Conservation (phyloP, 495 filamentous ascomycete species). For the Hyaloscypha bicolor region DNA sequence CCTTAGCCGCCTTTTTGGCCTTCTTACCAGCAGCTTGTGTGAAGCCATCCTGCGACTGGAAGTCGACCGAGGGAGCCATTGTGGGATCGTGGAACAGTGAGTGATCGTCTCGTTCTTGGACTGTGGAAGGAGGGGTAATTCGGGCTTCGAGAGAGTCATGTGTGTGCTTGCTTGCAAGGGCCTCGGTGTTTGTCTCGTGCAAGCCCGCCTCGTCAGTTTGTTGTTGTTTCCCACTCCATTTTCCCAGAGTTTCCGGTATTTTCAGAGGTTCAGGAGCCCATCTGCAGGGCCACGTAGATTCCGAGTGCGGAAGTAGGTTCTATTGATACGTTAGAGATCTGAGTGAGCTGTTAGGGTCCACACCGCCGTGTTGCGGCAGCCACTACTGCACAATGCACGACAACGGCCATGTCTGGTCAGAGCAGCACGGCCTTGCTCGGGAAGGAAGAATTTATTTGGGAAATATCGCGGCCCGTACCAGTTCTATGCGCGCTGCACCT, state of each 20-base stretch:
- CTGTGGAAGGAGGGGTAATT: slow-evolving; percentile 26
- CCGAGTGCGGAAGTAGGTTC: slow-evolving; percentile 27
- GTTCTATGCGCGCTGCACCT: slow-evolving; percentile 28
- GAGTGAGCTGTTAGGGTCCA: slow-evolving; percentile 33
- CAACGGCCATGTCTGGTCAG: slow-evolving; percentile 25
- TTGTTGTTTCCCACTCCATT: neutral
- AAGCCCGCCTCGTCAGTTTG: slow-evolving; percentile 21
- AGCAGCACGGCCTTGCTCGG: slow-evolving; percentile 4
- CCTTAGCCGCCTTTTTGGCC: slow-evolving; percentile 37
- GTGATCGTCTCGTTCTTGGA: slow-evolving; percentile 28
- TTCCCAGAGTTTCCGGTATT: slow-evolving; percentile 14
- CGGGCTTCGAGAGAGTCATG: slow-evolving; percentile 27
- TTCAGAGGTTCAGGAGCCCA: slow-evolving; percentile 23
- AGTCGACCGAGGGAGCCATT: slow-evolving; percentile 42
- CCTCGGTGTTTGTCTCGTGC: slow-evolving; percentile 28
- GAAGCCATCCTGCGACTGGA: slow-evolving; percentile 49
- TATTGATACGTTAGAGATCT: slow-evolving; percentile 33
- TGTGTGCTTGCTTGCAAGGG: slow-evolving; percentile 31
- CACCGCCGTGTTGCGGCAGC: slow-evolving; percentile 35
- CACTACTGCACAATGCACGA: slow-evolving; percentile 32
- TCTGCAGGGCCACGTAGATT: slow-evolving; percentile 32
- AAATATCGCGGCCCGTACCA: slow-evolving; percentile 28
- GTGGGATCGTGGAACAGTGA: slow-evolving; percentile 37
- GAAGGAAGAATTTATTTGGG: slow-evolving; percentile 11
- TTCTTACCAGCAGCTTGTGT: slow-evolving; percentile 44